Percentiles rank a stretch among this genome's conserved stretches.
Conservation (phyloP, 768 basidiomycete species). For the Hydnum rufescens region DNA sequence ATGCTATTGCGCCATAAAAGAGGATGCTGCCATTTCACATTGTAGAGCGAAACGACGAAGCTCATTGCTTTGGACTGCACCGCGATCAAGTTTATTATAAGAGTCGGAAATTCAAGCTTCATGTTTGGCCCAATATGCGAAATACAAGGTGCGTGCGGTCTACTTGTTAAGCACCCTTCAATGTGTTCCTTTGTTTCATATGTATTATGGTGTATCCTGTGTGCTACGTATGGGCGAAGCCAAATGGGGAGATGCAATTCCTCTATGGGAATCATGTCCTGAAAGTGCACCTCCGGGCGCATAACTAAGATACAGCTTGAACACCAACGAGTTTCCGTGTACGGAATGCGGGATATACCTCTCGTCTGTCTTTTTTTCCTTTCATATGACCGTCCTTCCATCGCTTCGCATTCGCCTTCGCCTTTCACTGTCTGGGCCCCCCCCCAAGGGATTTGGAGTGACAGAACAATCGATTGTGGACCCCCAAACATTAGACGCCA, state of each 20-base stretch:
- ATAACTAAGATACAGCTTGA: conserved; percentile 98
- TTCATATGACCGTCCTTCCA: neutral
- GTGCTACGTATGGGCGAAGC: conserved; percentile 88
- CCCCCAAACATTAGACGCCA: conserved; percentile 91
- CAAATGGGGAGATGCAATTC: conserved; percentile 98
- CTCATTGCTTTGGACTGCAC: conserved; percentile 88
- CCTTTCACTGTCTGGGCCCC: conserved; percentile 1
- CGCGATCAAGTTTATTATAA: conserved; percentile 95
- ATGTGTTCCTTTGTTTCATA: neutral
- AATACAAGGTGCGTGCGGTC: conserved; percentile 59
- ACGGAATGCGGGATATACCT: conserved; percentile 87
- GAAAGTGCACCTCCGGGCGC: conserved; percentile 93
- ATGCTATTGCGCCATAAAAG: no score
- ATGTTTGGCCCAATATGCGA: conserved; percentile 87
- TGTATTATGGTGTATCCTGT: neutral
- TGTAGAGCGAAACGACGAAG: conserved; percentile 85
- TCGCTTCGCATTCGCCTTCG: neutral
- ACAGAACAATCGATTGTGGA: conserved; percentile 90
- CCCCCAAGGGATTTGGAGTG: conserved; percentile 90
- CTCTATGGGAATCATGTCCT: conserved; percentile 96
- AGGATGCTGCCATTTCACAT: no score
- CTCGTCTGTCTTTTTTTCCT: conserved; percentile 33
- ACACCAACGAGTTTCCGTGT: conserved; percentile 94
- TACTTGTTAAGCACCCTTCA: neutral
- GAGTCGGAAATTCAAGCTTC: conserved; percentile 91